Conservation (phyloP, 495 filamentous ascomycete species). For the Pyronema domesticum region DNA sequence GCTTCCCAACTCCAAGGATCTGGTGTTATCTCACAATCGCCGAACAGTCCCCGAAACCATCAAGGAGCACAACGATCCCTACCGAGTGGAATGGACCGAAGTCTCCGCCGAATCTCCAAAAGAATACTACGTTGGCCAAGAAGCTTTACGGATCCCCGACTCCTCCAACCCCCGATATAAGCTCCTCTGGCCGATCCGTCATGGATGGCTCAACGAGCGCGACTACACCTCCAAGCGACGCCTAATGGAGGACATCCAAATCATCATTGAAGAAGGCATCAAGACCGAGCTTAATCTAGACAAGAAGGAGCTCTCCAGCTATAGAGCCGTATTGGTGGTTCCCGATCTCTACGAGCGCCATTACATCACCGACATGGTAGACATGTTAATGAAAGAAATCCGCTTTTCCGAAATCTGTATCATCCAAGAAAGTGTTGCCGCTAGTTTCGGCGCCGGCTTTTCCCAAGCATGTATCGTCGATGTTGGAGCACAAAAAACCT, state of each 20-base stretch:
- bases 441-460: constrained; percentile 89
- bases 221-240: constrained; percentile 64
- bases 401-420: constrained; percentile 76
- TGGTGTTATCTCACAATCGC: constrained; percentile 82
- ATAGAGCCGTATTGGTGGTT: constrained; percentile 85
- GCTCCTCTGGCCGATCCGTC: constrained; percentile 73
- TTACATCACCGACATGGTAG: constrained; percentile 67
- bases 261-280: constrained; percentile 71
- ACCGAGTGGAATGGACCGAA: constrained; percentile 91
- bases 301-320: constrained; percentile 63
- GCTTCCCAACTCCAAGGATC: constrained; percentile 84
- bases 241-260: constrained; percentile 67
- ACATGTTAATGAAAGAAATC: constrained; percentile 73
- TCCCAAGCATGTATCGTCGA: constrained; percentile 87
- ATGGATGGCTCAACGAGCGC: constrained; percentile 75
- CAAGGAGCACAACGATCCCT: constrained; percentile 78
- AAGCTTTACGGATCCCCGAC: constrained; percentile 73
- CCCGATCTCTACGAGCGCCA: constrained; percentile 90
- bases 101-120: constrained; percentile 38
- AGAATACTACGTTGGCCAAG: constrained; percentile 60
- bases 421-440: constrained; percentile 72
- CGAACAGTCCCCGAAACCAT: constrained; percentile 66
- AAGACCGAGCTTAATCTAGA: constrained; percentile 61
- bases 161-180: constrained; percentile 77
- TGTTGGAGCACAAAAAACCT: constrained; percentile 93